These are phyloP conservation scores for Neurospora sp. DNA, from an alignment of 495 filamentous ascomycete species.

Conservation along the genomic window DNA sequence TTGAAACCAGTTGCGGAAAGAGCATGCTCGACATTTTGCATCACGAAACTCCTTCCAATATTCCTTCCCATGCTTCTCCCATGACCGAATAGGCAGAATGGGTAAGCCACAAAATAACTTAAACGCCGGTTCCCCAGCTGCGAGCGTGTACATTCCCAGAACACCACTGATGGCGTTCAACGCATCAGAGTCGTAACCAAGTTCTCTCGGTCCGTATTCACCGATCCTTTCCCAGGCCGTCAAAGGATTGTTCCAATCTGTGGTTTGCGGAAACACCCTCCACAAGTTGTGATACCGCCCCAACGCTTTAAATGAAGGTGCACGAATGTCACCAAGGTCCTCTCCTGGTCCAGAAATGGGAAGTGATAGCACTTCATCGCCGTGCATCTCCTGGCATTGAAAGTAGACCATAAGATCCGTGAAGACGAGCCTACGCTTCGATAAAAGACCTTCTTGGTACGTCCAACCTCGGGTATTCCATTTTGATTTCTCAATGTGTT, in stretches of 20 bases:
- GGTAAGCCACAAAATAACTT: not conserved
- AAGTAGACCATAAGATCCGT: slow-evolving; percentile 25
- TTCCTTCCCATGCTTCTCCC: not conserved
- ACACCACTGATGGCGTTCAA: not conserved
- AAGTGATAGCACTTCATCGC: slow-evolving; percentile 3
- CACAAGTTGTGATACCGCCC: accelerated
- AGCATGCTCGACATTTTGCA: not conserved
- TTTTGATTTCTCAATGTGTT: slow-evolving; percentile 2
- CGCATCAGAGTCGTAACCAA: not conserved
- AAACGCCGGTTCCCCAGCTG: not conserved
- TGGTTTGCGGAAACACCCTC: not conserved
- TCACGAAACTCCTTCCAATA: too few relatives aligned
- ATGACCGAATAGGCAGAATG: not conserved
- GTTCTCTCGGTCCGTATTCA: not conserved
- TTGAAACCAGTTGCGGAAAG: not conserved
- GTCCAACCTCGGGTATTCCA: slow-evolving; percentile 34
- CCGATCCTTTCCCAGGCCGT: not conserved
- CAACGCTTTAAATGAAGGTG: accelerated
- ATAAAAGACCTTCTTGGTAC: slow-evolving; percentile 30
- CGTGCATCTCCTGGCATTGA: slow-evolving; percentile 20
- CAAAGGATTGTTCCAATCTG: not conserved
- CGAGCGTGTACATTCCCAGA: not conserved
- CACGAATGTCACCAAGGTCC: not conserved
- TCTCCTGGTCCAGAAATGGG: not conserved
- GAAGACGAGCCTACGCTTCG: slow-evolving; percentile 11